A percentile compares a stretch with the other conserved stretches of the same genome.
Evolutionary conservation across 2,329 filamentous ascomycete genomes (phyloP).

Genomic region (Paraphoma sp.): DNA sequence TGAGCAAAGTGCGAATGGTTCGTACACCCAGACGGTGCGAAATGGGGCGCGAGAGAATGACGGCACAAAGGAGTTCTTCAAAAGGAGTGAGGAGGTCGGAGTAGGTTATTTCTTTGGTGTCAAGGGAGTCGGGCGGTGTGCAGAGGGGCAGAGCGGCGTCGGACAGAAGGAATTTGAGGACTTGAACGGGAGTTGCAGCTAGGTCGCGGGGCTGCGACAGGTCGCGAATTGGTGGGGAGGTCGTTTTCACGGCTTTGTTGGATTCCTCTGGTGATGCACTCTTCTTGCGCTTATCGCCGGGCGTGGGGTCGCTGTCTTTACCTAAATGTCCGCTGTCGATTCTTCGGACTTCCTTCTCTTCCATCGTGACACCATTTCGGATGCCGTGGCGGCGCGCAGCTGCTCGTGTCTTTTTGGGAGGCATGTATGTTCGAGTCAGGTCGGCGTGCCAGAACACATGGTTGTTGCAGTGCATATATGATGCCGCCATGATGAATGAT

Average conservation of each 20-base stretch:
- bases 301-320: neutral
- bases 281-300: constrained; percentile 2
- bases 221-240: neutral
- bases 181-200: constrained; percentile 21
- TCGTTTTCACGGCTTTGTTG: neutral
- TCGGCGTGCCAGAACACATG: constrained; percentile 13
- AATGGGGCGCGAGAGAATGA: constrained; percentile 54
- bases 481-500: constrained; percentile 5
- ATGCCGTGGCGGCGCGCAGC: constrained; percentile 1
- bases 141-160: constrained; percentile 29
- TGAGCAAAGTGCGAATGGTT: constrained; percentile 54
- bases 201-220: neutral
- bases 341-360: constrained; percentile 6
- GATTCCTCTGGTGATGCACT: neutral
- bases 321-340: constrained; percentile 10
- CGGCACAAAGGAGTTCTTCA: constrained; percentile 54
- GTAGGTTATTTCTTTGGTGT: constrained; percentile 38
- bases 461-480: constrained; percentile 11
- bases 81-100: constrained; percentile 47
- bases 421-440: constrained; percentile 8
- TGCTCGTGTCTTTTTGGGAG: constrained; percentile 4
- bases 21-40: constrained; percentile 53
- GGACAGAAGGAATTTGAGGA: constrained; percentile 44
- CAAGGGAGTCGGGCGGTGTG: constrained; percentile 39
- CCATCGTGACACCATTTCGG: constrained; percentile 3